Evolutionary conservation across 805 yeast genomes (phyloP).

Genomic region (Ogataea philodendri): DNA sequence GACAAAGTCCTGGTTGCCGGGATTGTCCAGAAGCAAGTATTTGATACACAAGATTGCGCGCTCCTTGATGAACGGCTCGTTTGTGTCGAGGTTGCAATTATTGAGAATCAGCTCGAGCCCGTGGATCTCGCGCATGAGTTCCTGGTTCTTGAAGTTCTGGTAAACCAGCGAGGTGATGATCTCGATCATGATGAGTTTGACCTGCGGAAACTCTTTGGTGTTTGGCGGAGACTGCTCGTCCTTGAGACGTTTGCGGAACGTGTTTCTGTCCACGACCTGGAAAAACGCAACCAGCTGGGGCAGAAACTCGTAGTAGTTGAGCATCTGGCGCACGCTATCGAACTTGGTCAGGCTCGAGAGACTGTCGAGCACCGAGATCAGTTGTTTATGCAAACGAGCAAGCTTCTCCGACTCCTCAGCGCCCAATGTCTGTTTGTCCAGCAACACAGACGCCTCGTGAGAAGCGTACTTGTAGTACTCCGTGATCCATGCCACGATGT

Average conservation of each 20-base stretch:
- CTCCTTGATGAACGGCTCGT: conserved; percentile 87
- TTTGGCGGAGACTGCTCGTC: conserved; percentile 16
- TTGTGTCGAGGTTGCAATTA: conserved; percentile 80
- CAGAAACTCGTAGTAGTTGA: conserved; percentile 41
- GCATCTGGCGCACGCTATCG: conserved; percentile 40
- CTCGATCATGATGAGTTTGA: conserved; percentile 66
- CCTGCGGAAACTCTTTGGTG: conserved; percentile 53
- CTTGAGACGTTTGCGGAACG: conserved; percentile 37
- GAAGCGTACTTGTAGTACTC: conserved; percentile 31
- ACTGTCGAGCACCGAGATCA: conserved; percentile 38
- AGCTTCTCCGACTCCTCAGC: conserved; percentile 10
- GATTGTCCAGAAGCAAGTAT: conserved; percentile 62
- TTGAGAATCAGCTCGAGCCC: conserved; percentile 73
- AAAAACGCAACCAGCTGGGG: conserved; percentile 38
- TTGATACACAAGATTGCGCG: conserved; percentile 76
- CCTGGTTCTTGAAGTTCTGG: conserved; percentile 58
- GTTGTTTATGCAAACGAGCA: conserved; percentile 16
- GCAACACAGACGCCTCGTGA: conserved; percentile 15
- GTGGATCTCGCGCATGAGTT: conserved; percentile 57
- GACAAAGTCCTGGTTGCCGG: conserved; percentile 72
- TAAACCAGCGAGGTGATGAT: conserved; percentile 57
- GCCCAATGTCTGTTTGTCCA: conserved; percentile 15
- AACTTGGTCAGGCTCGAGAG: conserved; percentile 42
- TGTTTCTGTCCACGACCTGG: conserved; percentile 40
- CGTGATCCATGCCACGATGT: conserved; percentile 42